Percentiles rank a stretch among this genome's conserved stretches.
These are phyloP conservation scores for Mycena vulgaris DNA, from an alignment of 768 basidiomycete species.

Conservation along the genomic window DNA sequence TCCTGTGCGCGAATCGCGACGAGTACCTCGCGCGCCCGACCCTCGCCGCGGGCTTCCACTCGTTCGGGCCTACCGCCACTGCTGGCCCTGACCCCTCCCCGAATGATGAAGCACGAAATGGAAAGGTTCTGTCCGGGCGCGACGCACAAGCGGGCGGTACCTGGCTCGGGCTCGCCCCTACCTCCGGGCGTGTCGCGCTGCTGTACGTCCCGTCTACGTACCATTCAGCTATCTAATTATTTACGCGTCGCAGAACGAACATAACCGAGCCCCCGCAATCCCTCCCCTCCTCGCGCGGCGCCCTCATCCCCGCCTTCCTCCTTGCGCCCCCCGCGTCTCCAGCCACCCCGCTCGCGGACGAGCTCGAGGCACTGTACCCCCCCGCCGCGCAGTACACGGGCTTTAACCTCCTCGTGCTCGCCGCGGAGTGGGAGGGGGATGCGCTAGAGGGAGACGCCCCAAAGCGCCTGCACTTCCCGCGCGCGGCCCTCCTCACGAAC, in stretches of 20 bases:
- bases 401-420: slow-evolving; percentile 84
- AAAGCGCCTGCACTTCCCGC: slow-evolving; percentile 59
- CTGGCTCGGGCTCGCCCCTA: slow-evolving; percentile 82
- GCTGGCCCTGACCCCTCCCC: not conserved
- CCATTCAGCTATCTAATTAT: slow-evolving; percentile 1
- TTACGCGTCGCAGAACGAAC: slow-evolving; percentile 66
- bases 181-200: slow-evolving; percentile 75
- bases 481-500: slow-evolving; percentile 76
- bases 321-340: too few relatives aligned
- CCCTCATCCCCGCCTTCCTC: slow-evolving; percentile 78
- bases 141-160: slow-evolving; percentile 84
- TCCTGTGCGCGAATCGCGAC: slow-evolving; percentile 85
- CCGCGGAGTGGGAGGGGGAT: slow-evolving; percentile 48
- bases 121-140: slow-evolving; percentile 77
- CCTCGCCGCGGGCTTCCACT: slow-evolving; percentile 75
- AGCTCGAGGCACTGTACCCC: slow-evolving; percentile 65
- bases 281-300: slow-evolving; percentile 76
- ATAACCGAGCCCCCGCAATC: slow-evolving; percentile 77
- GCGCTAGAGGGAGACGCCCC: too few relatives aligned
- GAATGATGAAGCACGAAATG: slow-evolving; percentile 37
- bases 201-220: slow-evolving; percentile 64
- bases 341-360: not conserved
- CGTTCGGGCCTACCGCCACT: slow-evolving; percentile 57
- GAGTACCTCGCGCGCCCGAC: slow-evolving; percentile 81
- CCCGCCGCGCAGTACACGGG: slow-evolving; percentile 76